Evolutionary conservation across 352 stramenopile genomes (phyloP).

Genomic region (Pythium aquatile): DNA sequence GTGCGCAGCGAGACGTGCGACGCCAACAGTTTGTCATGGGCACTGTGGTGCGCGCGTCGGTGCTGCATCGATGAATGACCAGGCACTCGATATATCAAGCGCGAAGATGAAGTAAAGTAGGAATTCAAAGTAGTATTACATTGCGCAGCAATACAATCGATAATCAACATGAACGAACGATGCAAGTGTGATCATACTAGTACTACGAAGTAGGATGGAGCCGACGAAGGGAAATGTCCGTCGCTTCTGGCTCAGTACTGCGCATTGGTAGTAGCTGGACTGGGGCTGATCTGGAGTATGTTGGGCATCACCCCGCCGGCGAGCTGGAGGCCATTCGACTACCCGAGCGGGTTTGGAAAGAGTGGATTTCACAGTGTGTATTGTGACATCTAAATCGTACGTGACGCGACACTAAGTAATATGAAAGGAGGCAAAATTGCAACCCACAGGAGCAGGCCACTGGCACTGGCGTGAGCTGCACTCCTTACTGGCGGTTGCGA

Average conservation of each 20-base stretch:
- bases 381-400: constrained; percentile 2
- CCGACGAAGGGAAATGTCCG: no score
- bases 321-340: no score
- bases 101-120: background rate
- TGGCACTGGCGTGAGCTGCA: background rate
- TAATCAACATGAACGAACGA: no score
- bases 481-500: constrained; percentile 3
- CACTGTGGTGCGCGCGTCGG: background rate
- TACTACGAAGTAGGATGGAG: no score
- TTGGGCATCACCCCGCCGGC: no score
- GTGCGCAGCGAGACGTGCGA: constrained; percentile 2
- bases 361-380: background rate
- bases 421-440: background rate
- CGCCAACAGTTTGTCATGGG: constrained; percentile 5
- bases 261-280: no score
- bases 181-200: no score
- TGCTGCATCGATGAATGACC: background rate
- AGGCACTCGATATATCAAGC: background rate
- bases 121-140: background rate
- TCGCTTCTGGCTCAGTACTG: no score
- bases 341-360: background rate
- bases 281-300: no score
- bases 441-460: background rate
- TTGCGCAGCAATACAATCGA: background rate
- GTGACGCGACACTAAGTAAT: background rate